Evolutionary conservation across 352 stramenopile genomes (phyloP).

Genomic region (Saprolegnia parasitica): DNA sequence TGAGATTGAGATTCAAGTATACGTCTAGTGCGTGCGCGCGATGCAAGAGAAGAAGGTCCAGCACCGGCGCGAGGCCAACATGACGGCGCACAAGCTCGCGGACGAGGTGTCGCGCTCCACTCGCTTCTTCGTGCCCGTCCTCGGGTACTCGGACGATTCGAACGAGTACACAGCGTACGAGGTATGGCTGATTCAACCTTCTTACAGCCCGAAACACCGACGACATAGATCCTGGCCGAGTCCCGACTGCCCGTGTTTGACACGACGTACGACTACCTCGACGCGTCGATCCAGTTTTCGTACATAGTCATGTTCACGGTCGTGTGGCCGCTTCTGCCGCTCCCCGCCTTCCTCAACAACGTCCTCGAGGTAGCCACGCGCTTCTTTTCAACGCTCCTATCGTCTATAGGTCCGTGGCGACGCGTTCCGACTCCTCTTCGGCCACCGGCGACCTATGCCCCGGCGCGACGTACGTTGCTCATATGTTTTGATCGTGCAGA

Average conservation of each 20-base stretch:
- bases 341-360: slow-evolving; percentile 82
- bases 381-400: neutral
- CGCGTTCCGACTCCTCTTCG: slow-evolving; percentile 76
- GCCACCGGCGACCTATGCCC: slow-evolving; percentile 75
- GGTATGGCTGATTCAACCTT: slow-evolving; percentile 1
- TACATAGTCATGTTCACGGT: slow-evolving; percentile 89
- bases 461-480: slow-evolving; percentile 43
- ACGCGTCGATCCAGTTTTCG: slow-evolving; percentile 85
- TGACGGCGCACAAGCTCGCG: slow-evolving; percentile 61
- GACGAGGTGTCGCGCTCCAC: slow-evolving; percentile 66
- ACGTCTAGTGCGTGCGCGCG: slow-evolving; percentile 13
- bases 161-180: slow-evolving; percentile 86
- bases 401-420: slow-evolving; percentile 53
- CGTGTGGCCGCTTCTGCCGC: slow-evolving; percentile 79
- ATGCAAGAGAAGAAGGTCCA: slow-evolving; percentile 19
- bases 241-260: slow-evolving; percentile 79
- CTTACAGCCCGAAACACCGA: too few species aligned
- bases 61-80: slow-evolving; percentile 32
- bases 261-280: slow-evolving; percentile 80
- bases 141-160: slow-evolving; percentile 68
- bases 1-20: neutral
- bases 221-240: slow-evolving; percentile 58
- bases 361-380: slow-evolving; percentile 45
- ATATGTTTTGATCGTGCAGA: neutral
- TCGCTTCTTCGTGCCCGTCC: slow-evolving; percentile 62